A percentile compares a stretch with the other conserved stretches of the same genome.
Evolutionary conservation across 2,329 filamentous ascomycete species (phyloP).

Genomic region (Colletotrichum graminicola): DNA sequence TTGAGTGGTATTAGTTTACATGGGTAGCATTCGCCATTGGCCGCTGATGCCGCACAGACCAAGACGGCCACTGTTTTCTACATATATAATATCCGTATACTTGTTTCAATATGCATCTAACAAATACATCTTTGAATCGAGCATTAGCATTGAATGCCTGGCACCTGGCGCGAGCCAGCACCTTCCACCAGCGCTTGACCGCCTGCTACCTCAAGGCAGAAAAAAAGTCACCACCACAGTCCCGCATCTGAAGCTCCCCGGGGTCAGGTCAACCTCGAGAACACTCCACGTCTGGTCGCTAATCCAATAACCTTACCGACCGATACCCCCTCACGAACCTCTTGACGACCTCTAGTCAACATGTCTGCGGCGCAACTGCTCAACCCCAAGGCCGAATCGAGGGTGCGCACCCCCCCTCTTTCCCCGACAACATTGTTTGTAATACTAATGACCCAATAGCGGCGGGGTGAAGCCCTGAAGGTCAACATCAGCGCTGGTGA

Average conservation of each 20-base stretch:
- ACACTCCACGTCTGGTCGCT: slow-evolving; percentile 41
- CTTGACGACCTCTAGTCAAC: slow-evolving; percentile 44
- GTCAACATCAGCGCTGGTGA: slow-evolving; percentile 98
- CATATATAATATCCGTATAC: rapidly evolving
- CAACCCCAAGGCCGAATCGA: slow-evolving; percentile 98
- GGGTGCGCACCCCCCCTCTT: slow-evolving; percentile 70
- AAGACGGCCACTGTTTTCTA: not conserved
- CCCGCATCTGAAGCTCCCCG: slow-evolving; percentile 41
- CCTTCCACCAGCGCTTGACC: slow-evolving; percentile 39
- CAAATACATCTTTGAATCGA: not conserved
- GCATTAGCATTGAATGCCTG: not conserved
- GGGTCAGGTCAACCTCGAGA: slow-evolving; percentile 40
- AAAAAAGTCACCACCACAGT: slow-evolving; percentile 42
- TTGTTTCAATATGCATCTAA: not conserved
- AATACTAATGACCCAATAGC: slow-evolving; percentile 66
- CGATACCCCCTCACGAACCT: slow-evolving; percentile 38
- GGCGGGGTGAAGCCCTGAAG: slow-evolving; percentile 94
- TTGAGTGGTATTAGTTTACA: not conserved
- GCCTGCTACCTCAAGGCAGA: slow-evolving; percentile 41
- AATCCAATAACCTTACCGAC: slow-evolving; percentile 38
- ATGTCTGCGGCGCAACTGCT: slow-evolving; percentile 99
- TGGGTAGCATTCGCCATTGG: slow-evolving; percentile 7
- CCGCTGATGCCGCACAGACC: slow-evolving; percentile 23
- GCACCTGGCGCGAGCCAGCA: slow-evolving; percentile 35
- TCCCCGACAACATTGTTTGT: slow-evolving; percentile 51